Evolutionary conservation across 1,284 basidiomycete genomes (phyloP).

Genomic region (Butyriboletus pseudospeciosus): DNA sequence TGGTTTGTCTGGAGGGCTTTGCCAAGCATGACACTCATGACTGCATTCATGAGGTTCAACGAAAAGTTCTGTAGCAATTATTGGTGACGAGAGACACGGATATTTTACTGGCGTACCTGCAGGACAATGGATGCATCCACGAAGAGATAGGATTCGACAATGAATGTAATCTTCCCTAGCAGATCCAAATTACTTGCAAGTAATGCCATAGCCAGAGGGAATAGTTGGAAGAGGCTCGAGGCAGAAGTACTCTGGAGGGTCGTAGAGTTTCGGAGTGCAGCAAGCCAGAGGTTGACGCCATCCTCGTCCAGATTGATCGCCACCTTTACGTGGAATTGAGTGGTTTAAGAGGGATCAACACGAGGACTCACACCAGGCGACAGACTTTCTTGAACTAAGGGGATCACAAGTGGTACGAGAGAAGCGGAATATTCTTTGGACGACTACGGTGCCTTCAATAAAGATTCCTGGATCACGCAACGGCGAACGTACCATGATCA

Average conservation of each 20-base stretch:
- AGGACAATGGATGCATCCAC: conserved; percentile 65
- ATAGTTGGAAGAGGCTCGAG: conserved; percentile 61
- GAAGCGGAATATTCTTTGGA: conserved; percentile 57
- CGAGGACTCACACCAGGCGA: conserved; percentile 49
- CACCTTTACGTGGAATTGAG: conserved; percentile 41
- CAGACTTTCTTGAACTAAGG: conserved; percentile 74
- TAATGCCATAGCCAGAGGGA: conserved; percentile 60
- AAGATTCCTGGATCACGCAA: not conserved
- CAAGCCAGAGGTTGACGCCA: conserved; percentile 71
- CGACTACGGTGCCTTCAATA: conserved; percentile 41
- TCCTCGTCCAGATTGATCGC: conserved; percentile 76
- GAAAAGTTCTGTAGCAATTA: conserved; percentile 42
- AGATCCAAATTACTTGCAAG: conserved; percentile 73
- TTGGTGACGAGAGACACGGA: not conserved
- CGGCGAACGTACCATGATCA: conserved; percentile 55
- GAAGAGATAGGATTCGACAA: conserved; percentile 80
- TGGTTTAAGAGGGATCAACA: not conserved
- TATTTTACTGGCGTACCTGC: conserved; percentile 46
- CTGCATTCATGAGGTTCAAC: conserved; percentile 52
- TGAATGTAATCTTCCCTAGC: conserved; percentile 58
- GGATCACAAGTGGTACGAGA: conserved; percentile 60
- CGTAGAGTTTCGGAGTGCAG: conserved; percentile 65
- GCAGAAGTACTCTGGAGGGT: conserved; percentile 49
- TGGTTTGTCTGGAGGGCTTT: conserved; percentile 51
- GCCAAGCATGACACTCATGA: conserved; percentile 46